Conservation (phyloP, 208 protist species). For the Leishmania lainsoni region DNA sequence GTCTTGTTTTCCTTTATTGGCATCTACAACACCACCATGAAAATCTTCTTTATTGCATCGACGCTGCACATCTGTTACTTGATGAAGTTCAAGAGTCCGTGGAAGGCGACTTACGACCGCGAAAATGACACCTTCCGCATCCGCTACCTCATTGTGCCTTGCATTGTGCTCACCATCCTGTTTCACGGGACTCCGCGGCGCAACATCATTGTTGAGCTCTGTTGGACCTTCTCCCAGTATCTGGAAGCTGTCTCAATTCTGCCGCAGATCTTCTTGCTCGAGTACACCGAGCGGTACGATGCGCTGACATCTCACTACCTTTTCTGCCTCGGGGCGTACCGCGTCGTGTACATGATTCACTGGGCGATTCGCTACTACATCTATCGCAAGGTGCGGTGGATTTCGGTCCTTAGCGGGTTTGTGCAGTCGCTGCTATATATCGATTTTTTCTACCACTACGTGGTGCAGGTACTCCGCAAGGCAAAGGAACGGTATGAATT, state of each 20-base stretch:
- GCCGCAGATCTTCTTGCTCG: conserved; percentile 96
- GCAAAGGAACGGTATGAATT: conserved; percentile 84
- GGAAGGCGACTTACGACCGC: conserved; percentile 90
- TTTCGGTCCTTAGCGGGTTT: conserved; percentile 78
- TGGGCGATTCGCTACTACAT: conserved; percentile 91
- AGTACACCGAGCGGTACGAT: conserved; percentile 93
- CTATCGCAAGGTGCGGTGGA: conserved; percentile 65
- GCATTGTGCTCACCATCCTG: conserved; percentile 68
- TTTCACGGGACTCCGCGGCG: conserved; percentile 53
- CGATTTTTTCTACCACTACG: conserved; percentile 98
- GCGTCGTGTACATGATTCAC: conserved; percentile 95
- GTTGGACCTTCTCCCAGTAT: conserved; percentile 97
- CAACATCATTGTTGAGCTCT: conserved; percentile 70
- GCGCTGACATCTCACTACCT: conserved; percentile 96
- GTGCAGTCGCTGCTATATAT: conserved; percentile 95
- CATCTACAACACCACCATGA: conserved; percentile 95
- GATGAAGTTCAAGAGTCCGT: conserved; percentile 90
- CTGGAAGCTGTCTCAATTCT: conserved; percentile 96
- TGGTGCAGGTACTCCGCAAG: conserved; percentile 82
- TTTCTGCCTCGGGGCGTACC: conserved; percentile 93
- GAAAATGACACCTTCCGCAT: conserved; percentile 92
- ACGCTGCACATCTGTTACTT: conserved; percentile 93
- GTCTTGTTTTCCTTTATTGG: conserved; percentile 82
- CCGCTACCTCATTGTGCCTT: conserved; percentile 88
- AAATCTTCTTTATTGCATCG: conserved; percentile 93